These are phyloP conservation scores for Tylopilus subfusipes DNA, from an alignment of 768 basidiomycete genomes.

Conservation along the genomic window DNA sequence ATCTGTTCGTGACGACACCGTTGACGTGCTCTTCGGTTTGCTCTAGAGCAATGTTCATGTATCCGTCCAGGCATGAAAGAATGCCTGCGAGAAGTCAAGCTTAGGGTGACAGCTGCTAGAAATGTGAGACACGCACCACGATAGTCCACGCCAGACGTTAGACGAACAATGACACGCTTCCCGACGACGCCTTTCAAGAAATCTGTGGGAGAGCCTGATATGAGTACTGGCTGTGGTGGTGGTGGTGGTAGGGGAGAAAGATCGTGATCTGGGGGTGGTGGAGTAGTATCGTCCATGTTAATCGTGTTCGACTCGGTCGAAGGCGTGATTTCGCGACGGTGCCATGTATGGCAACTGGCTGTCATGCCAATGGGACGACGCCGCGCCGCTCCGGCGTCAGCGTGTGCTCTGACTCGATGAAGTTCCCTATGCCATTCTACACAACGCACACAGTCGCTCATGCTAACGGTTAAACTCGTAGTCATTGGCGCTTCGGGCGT, in stretches of 20 bases:
- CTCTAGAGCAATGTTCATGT: constrained; percentile 99
- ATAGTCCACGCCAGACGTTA: constrained; percentile 93
- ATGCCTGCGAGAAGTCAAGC: constrained; percentile 53
- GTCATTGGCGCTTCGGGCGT: constrained; percentile 80
- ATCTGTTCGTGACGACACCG: constrained; percentile 80
- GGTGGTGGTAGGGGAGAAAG: constrained; percentile 36
- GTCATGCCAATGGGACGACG: not conserved
- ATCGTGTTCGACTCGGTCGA: not conserved
- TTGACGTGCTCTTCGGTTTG: constrained; percentile 96
- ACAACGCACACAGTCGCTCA: constrained; percentile 25
- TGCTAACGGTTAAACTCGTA: constrained; percentile 77
- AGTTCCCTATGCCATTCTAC: constrained; percentile 15
- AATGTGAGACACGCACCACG: constrained; percentile 51
- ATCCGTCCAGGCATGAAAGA: constrained; percentile 93
- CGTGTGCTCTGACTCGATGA: constrained; percentile 10
- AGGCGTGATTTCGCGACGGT: not conserved
- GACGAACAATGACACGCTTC: constrained; percentile 88
- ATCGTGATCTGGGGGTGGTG: constrained; percentile 39
- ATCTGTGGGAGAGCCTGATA: constrained; percentile 83
- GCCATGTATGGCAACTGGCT: constrained; percentile 8
- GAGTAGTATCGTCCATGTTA: constrained; percentile 29
- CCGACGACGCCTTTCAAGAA: constrained; percentile 95
- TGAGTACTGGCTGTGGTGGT: constrained; percentile 43
- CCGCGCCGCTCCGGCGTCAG: not conserved
- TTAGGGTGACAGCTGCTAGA: not conserved